Evolutionary conservation across 805 yeast species (phyloP), one percentile per base, ranked within the genome.

Genomic region (Blastobotrys muscicola): DNA sequence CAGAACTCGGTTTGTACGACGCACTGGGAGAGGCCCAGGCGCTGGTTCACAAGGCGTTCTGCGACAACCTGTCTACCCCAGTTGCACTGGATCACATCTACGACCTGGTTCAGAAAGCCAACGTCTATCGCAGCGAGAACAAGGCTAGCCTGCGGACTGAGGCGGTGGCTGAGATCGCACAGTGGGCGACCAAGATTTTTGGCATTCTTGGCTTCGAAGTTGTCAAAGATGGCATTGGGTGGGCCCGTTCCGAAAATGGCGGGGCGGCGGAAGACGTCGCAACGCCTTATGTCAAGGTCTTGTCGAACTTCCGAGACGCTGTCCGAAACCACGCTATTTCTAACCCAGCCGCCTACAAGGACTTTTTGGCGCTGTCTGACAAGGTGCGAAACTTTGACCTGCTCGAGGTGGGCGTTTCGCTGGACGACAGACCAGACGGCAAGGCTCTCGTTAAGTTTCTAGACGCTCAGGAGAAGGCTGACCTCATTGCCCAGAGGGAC

Each of bases 61-160:
- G 94, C 65, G 98, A 92, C 60, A 92, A 86, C 59, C 70, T 92
- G 50, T 65, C 89, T 2, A 82, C 92, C 1, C 92, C 95, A 15
- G 71, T 67, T 45, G 96, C 80, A 0, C 62, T 92, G 45, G 76
- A 82, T 50, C 58, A 68, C 1, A 55, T 92, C 40, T 65, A 74
- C 47, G 94, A 83, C 12, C 65, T 92, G 45, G 80, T 90, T 4
- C 75, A 82, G 29, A 72, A 70, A 45, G 58, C 85, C 6, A 90
- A 92, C 61, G 73, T 77, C 32, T 92, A 90, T 59, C 76, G 89
- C 36, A 60, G 76, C 8, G 57, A 72, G n/a, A 72, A 74, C 3
- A 68, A 71, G 4, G 50, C 66, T 10, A 77, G 72, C 12, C 53
- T 79, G 39, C 71, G 75, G 55, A 72, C 82, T 35, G 94, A 85